Evolutionary conservation across 441 rosid species (phyloP).

Genomic region (Heliophila coronopifolia): DNA sequence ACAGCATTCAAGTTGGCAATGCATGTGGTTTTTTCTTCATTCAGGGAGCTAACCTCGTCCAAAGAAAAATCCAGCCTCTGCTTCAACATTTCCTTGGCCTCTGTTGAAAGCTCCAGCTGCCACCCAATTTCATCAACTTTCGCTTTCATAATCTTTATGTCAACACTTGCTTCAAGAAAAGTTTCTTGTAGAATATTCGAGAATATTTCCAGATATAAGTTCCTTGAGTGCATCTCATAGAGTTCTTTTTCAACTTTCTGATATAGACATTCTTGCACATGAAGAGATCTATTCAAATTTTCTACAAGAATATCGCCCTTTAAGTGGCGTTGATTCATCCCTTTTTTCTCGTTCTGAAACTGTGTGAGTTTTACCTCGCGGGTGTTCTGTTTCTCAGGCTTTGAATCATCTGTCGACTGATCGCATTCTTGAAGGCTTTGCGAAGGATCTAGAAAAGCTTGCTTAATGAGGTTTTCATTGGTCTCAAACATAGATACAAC

Average conservation of each 20-base stretch:
- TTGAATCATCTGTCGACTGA: constrained; percentile 31
- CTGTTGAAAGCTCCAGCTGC: constrained; percentile 63
- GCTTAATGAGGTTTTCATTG: constrained; percentile 80
- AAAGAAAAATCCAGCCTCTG: constrained; percentile 58
- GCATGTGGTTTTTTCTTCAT: constrained; percentile 50
- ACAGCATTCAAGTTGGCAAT: constrained; percentile 49
- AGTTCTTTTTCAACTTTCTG: constrained; percentile 82
- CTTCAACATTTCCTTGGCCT: constrained; percentile 54
- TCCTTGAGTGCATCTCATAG: constrained; percentile 62
- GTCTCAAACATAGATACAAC: constrained; percentile 87
- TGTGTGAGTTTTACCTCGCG: constrained; percentile 35
- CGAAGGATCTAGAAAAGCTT: constrained; percentile 65
- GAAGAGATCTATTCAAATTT: constrained; percentile 68
- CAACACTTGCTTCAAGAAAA: constrained; percentile 52
- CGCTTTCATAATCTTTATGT: constrained; percentile 43
- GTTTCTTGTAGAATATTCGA: constrained; percentile 66
- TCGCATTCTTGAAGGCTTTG: constrained; percentile 34
- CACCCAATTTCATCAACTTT: constrained; percentile 43
- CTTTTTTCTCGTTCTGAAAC: constrained; percentile 37
- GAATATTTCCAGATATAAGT: constrained; percentile 72
- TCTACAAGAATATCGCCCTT: constrained; percentile 72
- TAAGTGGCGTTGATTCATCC: constrained; percentile 46
- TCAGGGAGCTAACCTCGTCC: constrained; percentile 62
- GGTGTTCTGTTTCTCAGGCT: constrained; percentile 35
- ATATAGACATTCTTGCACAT: constrained; percentile 74